phyloP scores from a whole-genome alignment of 1,284 basidiomycete genomes.

The Irpex lacteus region DNA sequence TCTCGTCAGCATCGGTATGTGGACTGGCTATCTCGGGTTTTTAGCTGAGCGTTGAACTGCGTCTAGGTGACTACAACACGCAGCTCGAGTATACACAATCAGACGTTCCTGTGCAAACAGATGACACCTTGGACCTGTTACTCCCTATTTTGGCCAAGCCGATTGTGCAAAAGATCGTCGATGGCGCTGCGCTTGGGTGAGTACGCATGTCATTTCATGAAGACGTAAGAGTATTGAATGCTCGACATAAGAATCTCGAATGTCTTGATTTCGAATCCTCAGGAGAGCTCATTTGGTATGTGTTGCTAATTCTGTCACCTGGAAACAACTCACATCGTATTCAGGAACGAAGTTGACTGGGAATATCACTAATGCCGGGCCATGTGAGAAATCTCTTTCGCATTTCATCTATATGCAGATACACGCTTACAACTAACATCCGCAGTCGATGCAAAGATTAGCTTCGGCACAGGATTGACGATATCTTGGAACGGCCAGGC shows the following conservation, averaged over 20 bases:
- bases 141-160: slow-evolving; percentile 73
- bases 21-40: not conserved
- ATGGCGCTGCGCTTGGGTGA: slow-evolving; percentile 55
- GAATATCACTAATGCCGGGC: slow-evolving; percentile 71
- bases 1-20: slow-evolving; percentile 56
- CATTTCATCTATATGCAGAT: not conserved
- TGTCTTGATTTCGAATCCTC: slow-evolving; percentile 57
- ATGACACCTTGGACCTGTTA: slow-evolving; percentile 60
- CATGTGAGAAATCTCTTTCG: slow-evolving; percentile 48
- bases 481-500: slow-evolving; percentile 61
- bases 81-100: slow-evolving; percentile 61
- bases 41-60: not conserved
- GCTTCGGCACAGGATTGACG: slow-evolving; percentile 62
- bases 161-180: slow-evolving; percentile 78
- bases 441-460: slow-evolving; percentile 68
- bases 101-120: slow-evolving; percentile 58
- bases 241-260: slow-evolving; percentile 43
- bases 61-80: slow-evolving; percentile 61
- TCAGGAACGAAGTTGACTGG: slow-evolving; percentile 59
- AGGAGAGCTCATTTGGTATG: slow-evolving; percentile 58
- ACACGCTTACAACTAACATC: slow-evolving; percentile 12
- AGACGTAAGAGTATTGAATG: too few relatives aligned
- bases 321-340: slow-evolving; percentile 7
- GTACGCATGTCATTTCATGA: slow-evolving; percentile 10
- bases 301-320: not conserved